Evolutionary conservation across 306 rosid genomes (phyloP).

Genomic region (Quercus suber): DNA sequence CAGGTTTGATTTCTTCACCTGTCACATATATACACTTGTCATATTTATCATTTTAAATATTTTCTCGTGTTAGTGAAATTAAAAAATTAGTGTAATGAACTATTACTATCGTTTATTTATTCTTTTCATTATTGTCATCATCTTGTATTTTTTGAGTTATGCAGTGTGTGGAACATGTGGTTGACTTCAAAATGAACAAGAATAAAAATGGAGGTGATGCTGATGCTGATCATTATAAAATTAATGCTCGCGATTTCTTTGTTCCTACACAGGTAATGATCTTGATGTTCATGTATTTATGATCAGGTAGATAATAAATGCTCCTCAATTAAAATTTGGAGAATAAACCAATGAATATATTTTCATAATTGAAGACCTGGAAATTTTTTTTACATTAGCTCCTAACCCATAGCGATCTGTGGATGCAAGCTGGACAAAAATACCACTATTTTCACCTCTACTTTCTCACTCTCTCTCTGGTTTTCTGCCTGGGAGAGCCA

Average conservation of each 20-base stretch:
- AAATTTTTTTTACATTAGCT: background rate
- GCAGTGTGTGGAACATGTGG: conserved; percentile 91
- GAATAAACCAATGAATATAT: background rate
- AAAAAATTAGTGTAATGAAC: conserved; percentile 8
- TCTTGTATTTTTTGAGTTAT: conserved; percentile 14
- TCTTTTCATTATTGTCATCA: background rate
- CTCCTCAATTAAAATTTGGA: background rate
- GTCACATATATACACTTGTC: background rate
- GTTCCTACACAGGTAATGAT: conserved; percentile 77
- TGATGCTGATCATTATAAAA: conserved; percentile 35
- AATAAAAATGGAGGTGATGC: conserved; percentile 47
- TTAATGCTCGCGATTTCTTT: conserved; percentile 92
- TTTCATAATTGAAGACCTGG: background rate
- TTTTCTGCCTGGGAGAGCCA: too few species aligned
- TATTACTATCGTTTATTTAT: background rate
- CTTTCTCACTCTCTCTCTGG: too few species aligned
- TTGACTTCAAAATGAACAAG: conserved; percentile 63
- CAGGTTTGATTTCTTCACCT: conserved; percentile 58
- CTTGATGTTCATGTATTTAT: background rate
- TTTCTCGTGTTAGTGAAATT: background rate
- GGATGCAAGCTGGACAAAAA: background rate
- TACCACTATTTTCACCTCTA: background rate
- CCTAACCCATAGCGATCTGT: background rate
- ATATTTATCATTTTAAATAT: background rate
- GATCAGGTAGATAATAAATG: background rate